phyloP scores from a whole-genome alignment of 1,284 basidiomycete species.

The Microbotryum silenes-acaulis region DNA sequence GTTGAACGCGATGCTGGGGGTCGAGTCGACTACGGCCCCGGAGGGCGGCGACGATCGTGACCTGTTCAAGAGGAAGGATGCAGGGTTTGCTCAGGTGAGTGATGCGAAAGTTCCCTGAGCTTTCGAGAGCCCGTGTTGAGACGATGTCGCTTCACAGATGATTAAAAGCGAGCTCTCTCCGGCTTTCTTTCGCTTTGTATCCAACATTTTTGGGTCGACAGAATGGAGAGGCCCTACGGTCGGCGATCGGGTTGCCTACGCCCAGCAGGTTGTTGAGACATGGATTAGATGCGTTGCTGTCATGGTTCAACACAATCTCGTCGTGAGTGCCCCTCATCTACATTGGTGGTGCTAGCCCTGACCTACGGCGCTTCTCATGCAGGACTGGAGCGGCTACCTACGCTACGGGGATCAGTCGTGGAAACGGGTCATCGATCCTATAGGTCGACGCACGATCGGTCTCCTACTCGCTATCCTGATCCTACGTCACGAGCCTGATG shows the following conservation, averaged over 20 bases:
- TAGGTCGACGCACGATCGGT: slow-evolving; percentile 56
- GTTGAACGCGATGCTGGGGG: slow-evolving; percentile 51
- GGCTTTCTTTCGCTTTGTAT: slow-evolving; percentile 56
- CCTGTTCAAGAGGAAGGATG: slow-evolving; percentile 32
- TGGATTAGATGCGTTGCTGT: slow-evolving; percentile 70
- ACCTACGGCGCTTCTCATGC: background rate
- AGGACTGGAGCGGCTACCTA: slow-evolving; percentile 62
- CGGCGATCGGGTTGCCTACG: slow-evolving; percentile 37
- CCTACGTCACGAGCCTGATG: slow-evolving; percentile 55
- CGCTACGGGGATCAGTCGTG: slow-evolving; percentile 54
- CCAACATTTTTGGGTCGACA: slow-evolving; percentile 47
- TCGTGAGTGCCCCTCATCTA: slow-evolving; percentile 42
- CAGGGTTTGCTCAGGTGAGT: slow-evolving; percentile 38
- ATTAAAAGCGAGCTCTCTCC: slow-evolving; percentile 53
- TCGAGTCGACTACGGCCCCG: slow-evolving; percentile 26
- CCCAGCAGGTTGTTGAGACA: slow-evolving; percentile 58
- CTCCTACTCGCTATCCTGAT: slow-evolving; percentile 62
- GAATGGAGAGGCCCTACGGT: slow-evolving; percentile 8
- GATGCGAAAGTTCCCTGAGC: background rate
- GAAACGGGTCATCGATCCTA: slow-evolving; percentile 52
- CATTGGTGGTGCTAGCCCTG: background rate
- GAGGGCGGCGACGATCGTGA: slow-evolving; percentile 8
- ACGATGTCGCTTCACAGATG: slow-evolving; percentile 42
- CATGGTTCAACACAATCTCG: slow-evolving; percentile 54
- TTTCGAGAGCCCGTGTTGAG: slow-evolving; percentile 6